Evolutionary conservation across 306 rosid species (phyloP).

Genomic region (Castanea crenata): DNA sequence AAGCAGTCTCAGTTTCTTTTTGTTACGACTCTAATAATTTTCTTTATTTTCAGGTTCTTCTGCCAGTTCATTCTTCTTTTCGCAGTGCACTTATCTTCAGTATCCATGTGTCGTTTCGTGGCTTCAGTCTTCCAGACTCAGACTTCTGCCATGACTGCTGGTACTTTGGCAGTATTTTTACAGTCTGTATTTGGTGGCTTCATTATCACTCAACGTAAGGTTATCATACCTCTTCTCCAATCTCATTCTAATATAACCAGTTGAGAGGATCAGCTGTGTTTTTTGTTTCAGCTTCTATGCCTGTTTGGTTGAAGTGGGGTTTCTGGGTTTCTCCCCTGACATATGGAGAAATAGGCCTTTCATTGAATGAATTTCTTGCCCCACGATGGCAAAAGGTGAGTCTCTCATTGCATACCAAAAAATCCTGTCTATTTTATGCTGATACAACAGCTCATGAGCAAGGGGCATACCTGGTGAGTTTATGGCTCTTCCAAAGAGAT

Average conservation of each 20-base stretch:
- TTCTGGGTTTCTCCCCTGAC: conserved; percentile 37
- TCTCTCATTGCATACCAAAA: not conserved
- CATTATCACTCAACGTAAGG: conserved; percentile 23
- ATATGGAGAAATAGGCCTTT: conserved; percentile 32
- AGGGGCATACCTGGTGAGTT: too few relatives aligned
- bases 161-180: conserved; percentile 11
- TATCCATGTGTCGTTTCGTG: conserved; percentile 36
- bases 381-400: conserved; percentile 31
- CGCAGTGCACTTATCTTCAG: conserved; percentile 22
- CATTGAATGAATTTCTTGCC: conserved; percentile 32
- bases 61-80: conserved; percentile 33
- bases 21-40: not conserved
- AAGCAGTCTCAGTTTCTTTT: not conserved
- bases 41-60: conserved; percentile 31
- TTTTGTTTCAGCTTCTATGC: conserved; percentile 33
- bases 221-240: not conserved
- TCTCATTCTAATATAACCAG: not conserved
- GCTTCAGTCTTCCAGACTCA: conserved; percentile 23
- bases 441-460: not conserved
- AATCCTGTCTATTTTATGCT: not conserved
- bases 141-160: conserved; percentile 24
- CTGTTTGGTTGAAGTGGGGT: conserved; percentile 34
- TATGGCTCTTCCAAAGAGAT: too few relatives aligned
- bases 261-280: not conserved
- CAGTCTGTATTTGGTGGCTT: conserved; percentile 32